These are phyloP conservation scores for Talaromyces rugulosus DNA, from an alignment of 2,329 filamentous ascomycete species.

Conservation along the genomic window DNA sequence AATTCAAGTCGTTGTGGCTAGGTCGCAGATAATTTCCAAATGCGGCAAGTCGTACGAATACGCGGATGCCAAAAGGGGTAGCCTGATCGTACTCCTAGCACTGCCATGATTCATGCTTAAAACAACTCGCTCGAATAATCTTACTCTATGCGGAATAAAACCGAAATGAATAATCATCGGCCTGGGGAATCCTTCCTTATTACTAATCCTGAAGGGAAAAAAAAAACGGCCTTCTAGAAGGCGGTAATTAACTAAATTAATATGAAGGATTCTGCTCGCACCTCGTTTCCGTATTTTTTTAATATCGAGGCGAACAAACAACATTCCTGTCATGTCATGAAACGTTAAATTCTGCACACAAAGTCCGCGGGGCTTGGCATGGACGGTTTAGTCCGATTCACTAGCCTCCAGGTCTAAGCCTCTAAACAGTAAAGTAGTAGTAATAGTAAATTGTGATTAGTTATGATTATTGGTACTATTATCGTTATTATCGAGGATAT, in stretches of 20 bases:
- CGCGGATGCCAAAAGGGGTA: neutral
- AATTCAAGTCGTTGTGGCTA: neutral
- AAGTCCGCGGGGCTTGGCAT: neutral
- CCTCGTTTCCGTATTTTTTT: neutral
- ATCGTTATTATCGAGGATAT: too few species aligned
- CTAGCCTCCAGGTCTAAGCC: neutral
- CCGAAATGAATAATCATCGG: neutral
- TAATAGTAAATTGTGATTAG: too few species aligned
- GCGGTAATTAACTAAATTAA: neutral
- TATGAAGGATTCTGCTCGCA: neutral
- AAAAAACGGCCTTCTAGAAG: conserved; percentile 26
- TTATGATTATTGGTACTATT: too few species aligned
- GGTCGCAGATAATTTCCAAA: neutral
- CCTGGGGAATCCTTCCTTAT: neutral
- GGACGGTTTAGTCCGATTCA: neutral
- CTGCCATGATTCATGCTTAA: neutral
- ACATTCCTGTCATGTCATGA: neutral
- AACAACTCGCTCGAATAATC: conserved; percentile 3
- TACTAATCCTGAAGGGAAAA: conserved; percentile 1
- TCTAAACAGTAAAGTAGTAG: too few species aligned
- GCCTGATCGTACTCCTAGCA: neutral
- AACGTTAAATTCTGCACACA: neutral
- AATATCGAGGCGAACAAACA: too few species aligned
- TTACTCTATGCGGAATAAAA: too few species aligned
- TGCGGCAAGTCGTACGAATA: neutral